phyloP scores from a whole-genome alignment of 805 yeast species.

The Saccharomycopsis lassenensis region DNA sequence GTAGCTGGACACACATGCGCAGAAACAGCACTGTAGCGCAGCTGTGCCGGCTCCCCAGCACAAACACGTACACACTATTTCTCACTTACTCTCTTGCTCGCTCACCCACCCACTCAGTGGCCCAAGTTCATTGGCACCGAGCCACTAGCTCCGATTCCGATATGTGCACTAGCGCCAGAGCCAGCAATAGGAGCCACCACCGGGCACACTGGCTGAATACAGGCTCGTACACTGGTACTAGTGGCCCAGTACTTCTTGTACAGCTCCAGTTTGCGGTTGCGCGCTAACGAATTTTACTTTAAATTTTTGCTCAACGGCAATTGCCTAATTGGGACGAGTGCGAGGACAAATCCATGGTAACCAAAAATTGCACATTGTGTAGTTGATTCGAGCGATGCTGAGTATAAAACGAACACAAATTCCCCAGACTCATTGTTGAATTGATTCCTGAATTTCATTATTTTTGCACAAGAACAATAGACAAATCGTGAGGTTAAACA shows the following conservation, averaged over 20 bases:
- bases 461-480: too few species aligned
- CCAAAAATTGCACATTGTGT: neutral
- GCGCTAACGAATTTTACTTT: neutral
- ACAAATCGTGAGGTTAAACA: neutral
- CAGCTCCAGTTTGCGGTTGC: neutral
- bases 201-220: neutral
- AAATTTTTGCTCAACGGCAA: neutral
- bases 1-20: too few species aligned
- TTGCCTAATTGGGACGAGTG: neutral
- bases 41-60: too few species aligned
- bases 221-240: too few species aligned
- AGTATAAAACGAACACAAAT: neutral
- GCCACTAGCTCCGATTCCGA: neutral
- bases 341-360: neutral
- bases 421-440: neutral
- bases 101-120: neutral
- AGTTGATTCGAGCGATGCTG: neutral
- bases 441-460: neutral
- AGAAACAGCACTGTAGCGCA: too few species aligned
- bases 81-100: neutral
- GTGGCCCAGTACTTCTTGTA: neutral
- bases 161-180: neutral
- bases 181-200: neutral
- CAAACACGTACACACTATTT: too few species aligned
- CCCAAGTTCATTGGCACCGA: neutral